Evolutionary conservation across 2,329 filamentous ascomycete species (phyloP).

Genomic region (Sclerotinia subarctica): DNA sequence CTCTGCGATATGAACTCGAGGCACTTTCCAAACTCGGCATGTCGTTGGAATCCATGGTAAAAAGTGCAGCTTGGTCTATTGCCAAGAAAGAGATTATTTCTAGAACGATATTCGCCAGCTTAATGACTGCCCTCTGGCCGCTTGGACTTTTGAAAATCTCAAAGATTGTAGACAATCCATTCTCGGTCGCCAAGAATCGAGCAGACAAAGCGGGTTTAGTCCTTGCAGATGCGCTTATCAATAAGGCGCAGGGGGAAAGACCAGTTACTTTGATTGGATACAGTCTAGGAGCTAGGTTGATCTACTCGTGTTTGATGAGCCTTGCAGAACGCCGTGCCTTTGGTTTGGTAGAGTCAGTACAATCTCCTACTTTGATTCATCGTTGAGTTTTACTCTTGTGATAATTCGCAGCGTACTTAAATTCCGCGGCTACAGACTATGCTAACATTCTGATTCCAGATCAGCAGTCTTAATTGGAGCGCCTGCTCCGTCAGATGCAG

Average conservation of each 20-base stretch:
- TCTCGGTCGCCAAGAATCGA: constrained; percentile 70
- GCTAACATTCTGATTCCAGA: background rate
- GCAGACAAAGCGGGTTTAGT: constrained; percentile 78
- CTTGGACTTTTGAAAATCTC: constrained; percentile 64
- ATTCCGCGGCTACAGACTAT: background rate
- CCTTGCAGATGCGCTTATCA: constrained; percentile 78
- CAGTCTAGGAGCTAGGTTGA: constrained; percentile 75
- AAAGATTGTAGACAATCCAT: constrained; percentile 75
- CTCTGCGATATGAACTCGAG: constrained; percentile 78
- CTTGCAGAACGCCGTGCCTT: constrained; percentile 78
- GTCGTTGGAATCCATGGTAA: constrained; percentile 73
- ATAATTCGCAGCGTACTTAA: too few relatives aligned
- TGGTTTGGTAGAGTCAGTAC: constrained; percentile 69
- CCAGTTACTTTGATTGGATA: constrained; percentile 80
- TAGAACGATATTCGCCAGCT: constrained; percentile 59
- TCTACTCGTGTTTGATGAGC: constrained; percentile 75
- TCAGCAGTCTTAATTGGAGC: constrained; percentile 77
- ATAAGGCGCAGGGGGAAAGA: constrained; percentile 76
- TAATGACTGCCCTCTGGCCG: constrained; percentile 69
- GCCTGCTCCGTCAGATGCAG: constrained; percentile 67
- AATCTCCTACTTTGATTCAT: background rate
- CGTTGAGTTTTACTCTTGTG: background rate
- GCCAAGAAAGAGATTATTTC: constrained; percentile 66
- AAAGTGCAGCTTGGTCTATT: constrained; percentile 74
- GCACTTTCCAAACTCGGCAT: constrained; percentile 73